These are phyloP conservation scores for Aspergillus pseudoterreus DNA, from an alignment of 2,329 filamentous ascomycete genomes.

Conservation along the genomic window DNA sequence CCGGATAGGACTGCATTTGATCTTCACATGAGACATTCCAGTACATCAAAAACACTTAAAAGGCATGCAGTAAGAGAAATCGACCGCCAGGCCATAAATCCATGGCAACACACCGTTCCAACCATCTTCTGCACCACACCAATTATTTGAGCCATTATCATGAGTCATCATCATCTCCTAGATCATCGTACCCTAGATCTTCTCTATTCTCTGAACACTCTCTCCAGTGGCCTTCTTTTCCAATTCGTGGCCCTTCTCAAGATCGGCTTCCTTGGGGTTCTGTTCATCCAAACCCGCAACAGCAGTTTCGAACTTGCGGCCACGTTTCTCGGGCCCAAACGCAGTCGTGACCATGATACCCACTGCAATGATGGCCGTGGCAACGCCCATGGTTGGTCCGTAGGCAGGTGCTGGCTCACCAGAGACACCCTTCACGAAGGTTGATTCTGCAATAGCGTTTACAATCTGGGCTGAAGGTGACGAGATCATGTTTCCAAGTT, in stretches of 20 bases:
- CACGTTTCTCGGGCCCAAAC: slow-evolving; percentile 70
- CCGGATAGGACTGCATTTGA: too few relatives aligned
- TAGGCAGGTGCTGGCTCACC: slow-evolving; percentile 65
- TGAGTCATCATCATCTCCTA: not conserved
- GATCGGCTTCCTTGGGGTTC: slow-evolving; percentile 14
- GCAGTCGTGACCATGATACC: slow-evolving; percentile 67
- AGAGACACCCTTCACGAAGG: slow-evolving; percentile 50
- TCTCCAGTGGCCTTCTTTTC: slow-evolving; percentile 20
- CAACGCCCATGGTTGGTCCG: slow-evolving; percentile 70
- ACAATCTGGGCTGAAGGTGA: slow-evolving; percentile 71
- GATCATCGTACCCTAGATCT: slow-evolving; percentile 6
- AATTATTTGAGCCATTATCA: not conserved
- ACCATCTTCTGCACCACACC: not conserved
- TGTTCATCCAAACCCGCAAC: slow-evolving; percentile 38
- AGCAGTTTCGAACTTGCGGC: slow-evolving; percentile 64
- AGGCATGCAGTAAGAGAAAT: too few relatives aligned
- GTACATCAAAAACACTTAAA: too few relatives aligned
- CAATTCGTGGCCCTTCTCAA: slow-evolving; percentile 17
- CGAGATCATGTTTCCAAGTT: slow-evolving; percentile 65
- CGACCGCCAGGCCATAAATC: too few relatives aligned
- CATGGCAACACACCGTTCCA: not conserved
- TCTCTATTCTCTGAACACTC: slow-evolving; percentile 17
- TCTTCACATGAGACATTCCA: too few relatives aligned
- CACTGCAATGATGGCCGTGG: slow-evolving; percentile 69
- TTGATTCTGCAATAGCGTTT: slow-evolving; percentile 66